Conservation (phyloP, 1,284 basidiomycete genomes). For the Heimioporus retisporus region DNA sequence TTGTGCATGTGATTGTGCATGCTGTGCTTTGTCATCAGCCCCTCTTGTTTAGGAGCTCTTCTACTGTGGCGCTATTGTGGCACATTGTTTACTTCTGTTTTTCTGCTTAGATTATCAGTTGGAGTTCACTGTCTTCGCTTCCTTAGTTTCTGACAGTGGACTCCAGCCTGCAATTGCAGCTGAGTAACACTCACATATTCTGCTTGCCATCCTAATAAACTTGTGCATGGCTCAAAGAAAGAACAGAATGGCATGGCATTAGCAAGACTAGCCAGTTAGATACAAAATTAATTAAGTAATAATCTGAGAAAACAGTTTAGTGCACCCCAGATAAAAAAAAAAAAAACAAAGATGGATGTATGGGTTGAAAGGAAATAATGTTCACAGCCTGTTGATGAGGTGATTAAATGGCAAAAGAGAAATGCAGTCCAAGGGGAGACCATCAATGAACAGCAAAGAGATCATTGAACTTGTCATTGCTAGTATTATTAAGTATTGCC, state of each 20-base stretch:
- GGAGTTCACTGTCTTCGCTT: no score
- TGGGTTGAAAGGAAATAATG: neutral
- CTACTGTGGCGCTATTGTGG: no score
- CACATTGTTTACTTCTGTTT: no score
- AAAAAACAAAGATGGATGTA: neutral
- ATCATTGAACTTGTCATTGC: neutral
- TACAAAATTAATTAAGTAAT: conserved; percentile 1
- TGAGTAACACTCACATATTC: no score
- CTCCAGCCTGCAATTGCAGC: no score
- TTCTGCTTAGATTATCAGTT: no score
- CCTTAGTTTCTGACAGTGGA: no score
- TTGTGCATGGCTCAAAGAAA: neutral
- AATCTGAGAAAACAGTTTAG: no score
- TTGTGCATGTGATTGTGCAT: no score
- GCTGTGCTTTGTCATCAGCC: no score
- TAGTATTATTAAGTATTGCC: neutral
- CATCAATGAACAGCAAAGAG: conserved; percentile 4
- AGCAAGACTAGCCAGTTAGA: conserved; percentile 3
- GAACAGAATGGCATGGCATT: conserved; percentile 1
- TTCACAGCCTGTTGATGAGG: neutral
- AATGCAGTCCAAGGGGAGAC: neutral
- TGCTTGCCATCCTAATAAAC: neutral
- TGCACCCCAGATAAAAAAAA: neutral
- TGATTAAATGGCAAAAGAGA: neutral
- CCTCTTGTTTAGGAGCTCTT: no score